These are phyloP conservation scores for Strigomonas culicis DNA, from an alignment of 208 protist genomes.

Conservation along the genomic window DNA sequence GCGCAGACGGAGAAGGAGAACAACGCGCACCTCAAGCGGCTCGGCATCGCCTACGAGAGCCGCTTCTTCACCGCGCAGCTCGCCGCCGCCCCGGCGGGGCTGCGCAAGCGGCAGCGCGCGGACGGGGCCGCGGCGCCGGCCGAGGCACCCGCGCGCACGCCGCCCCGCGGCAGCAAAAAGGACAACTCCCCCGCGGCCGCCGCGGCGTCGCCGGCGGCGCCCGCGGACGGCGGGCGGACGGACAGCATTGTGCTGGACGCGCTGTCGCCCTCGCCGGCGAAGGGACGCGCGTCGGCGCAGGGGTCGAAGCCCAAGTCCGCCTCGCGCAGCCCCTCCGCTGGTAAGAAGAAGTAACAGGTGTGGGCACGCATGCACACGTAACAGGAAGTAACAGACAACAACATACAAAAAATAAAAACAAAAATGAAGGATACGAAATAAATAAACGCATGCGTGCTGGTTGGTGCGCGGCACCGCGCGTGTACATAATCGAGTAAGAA, in stretches of 20 bases:
- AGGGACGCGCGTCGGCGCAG: not conserved
- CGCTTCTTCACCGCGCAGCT: slow-evolving; percentile 68
- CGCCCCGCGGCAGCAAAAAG: not conserved
- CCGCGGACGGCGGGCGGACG: slow-evolving; percentile 1
- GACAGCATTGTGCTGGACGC: not conserved
- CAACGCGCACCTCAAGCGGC: slow-evolving; percentile 60
- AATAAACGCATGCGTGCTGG: not conserved
- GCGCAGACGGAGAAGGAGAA: slow-evolving; percentile 64
- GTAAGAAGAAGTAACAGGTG: not conserved
- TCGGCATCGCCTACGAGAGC: slow-evolving; percentile 67
- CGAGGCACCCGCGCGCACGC: slow-evolving; percentile 1
- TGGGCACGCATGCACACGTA: not conserved
- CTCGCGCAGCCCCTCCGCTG: slow-evolving; percentile 5
- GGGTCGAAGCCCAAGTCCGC: not conserved
- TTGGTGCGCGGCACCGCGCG: too few species aligned
- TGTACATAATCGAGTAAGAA: slow-evolving; percentile 2
- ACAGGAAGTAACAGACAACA: not conserved
- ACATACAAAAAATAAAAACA: not conserved
- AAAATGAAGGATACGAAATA: not conserved
- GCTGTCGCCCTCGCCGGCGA: not conserved
- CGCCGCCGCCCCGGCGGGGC: slow-evolving; percentile 22
- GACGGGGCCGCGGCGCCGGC: not conserved
- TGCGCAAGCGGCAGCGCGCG: slow-evolving; percentile 15
- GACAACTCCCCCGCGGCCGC: slow-evolving; percentile 4
- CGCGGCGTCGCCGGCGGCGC: not conserved